Conservation (phyloP, 257 asterid genomes). For the Scutellaria baicalensis region DNA sequence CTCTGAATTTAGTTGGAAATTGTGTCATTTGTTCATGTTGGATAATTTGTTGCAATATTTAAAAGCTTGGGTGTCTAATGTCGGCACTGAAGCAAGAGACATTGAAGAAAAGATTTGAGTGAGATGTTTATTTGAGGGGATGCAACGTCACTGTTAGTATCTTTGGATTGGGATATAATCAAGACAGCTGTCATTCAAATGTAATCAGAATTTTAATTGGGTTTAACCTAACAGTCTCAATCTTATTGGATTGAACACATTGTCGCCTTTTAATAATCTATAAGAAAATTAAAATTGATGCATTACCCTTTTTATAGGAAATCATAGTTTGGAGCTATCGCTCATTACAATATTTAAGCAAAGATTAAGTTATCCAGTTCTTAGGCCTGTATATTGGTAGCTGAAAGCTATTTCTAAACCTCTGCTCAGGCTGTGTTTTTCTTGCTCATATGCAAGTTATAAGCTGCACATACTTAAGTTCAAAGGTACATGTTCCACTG, state of each 20-base stretch:
- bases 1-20: neutral
- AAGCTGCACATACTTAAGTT: neutral
- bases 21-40: constrained; percentile 1
- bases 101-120: neutral
- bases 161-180: neutral
- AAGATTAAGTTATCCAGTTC: neutral
- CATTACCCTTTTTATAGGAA: neutral
- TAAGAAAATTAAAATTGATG: neutral
- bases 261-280: neutral
- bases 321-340: neutral
- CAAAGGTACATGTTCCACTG: neutral
- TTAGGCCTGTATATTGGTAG: neutral
- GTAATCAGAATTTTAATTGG: neutral
- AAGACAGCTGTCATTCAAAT: neutral
- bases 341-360: neutral
- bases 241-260: neutral
- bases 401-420: neutral
- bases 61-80: neutral
- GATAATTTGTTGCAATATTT: neutral
- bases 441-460: neutral
- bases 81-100: neutral
- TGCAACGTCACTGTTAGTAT: neutral
- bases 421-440: neutral
- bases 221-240: neutral
- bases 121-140: neutral